Evolutionary conservation across 2,329 filamentous ascomycete species (phyloP).

Genomic region (Trichoderma sp.): DNA sequence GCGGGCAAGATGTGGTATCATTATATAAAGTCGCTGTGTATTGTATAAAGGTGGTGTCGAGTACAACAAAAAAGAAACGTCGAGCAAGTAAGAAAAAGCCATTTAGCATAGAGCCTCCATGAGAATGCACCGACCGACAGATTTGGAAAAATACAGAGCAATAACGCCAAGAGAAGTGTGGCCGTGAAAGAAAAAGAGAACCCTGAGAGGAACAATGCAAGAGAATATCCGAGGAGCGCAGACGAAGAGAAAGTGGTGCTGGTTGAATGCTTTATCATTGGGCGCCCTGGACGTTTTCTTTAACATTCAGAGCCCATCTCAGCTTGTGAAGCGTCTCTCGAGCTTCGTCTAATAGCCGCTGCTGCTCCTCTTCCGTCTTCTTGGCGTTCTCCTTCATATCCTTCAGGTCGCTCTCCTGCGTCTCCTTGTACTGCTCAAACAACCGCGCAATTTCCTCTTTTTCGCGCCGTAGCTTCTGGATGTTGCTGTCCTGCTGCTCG

Average conservation of each 20-base stretch:
- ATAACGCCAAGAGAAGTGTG: slow-evolving; percentile 1
- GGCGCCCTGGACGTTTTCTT: slow-evolving; percentile 60
- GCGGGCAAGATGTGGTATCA: slow-evolving; percentile 21
- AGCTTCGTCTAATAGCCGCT: slow-evolving; percentile 58
- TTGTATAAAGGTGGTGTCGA: background rate
- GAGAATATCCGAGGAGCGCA: background rate
- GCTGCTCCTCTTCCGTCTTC: slow-evolving; percentile 62
- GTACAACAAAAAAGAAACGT: background rate
- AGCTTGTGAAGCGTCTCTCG: slow-evolving; percentile 66
- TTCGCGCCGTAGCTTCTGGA: slow-evolving; percentile 60
- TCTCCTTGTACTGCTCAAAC: slow-evolving; percentile 65
- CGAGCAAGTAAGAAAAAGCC: background rate
- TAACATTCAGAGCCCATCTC: slow-evolving; percentile 71
- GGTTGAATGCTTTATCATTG: slow-evolving; percentile 40
- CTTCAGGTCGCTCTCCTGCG: slow-evolving; percentile 62
- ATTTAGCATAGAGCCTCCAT: slow-evolving; percentile 14
- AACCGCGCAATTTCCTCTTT: slow-evolving; percentile 62
- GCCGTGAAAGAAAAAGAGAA: background rate
- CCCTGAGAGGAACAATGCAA: background rate
- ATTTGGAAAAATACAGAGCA: background rate
- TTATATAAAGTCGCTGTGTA: slow-evolving; percentile 15
- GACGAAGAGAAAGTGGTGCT: background rate
- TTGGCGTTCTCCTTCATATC: slow-evolving; percentile 60
- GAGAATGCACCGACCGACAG: slow-evolving; percentile 17
- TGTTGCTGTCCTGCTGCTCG: slow-evolving; percentile 72